A percentile compares a stretch with the other conserved stretches of the same genome.
Conservation (phyloP, 306 rosid species). For the Pueraria montana region DNA sequence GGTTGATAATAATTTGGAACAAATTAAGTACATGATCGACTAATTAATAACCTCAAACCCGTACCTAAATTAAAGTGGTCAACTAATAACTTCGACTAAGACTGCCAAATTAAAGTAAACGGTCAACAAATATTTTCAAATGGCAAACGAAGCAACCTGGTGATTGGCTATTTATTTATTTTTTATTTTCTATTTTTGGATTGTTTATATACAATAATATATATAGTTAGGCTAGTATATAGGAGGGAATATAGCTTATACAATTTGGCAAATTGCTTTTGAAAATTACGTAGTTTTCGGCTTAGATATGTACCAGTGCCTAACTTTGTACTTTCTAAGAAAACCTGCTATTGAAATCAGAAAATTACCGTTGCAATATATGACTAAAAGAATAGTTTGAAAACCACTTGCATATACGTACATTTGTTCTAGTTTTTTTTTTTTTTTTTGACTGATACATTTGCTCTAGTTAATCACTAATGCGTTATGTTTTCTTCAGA, state of each 20-base stretch:
- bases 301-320: background rate
- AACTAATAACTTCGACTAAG: constrained; percentile 6
- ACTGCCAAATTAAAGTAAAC: constrained; percentile 5
- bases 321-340: constrained; percentile 3
- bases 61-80: constrained; percentile 20
- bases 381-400: constrained; percentile 17
- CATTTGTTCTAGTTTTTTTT: background rate
- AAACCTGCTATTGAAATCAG: background rate
- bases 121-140: constrained; percentile 9
- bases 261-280: constrained; percentile 33
- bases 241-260: background rate
- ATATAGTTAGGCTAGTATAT: background rate
- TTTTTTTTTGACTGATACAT: no score
- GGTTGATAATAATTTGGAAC: background rate
- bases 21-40: background rate
- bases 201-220: background rate
- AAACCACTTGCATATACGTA: constrained; percentile 6
- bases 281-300: background rate
- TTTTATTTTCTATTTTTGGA: background rate
- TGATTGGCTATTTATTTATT: background rate
- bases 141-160: constrained; percentile 6
- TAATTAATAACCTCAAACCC: background rate
- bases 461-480: background rate
- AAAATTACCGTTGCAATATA: constrained; percentile 19
- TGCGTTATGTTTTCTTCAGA: background rate